These are phyloP conservation scores for Monosporascus sp. DNA, from an alignment of 2,329 filamentous ascomycete species.

Conservation along the genomic window DNA sequence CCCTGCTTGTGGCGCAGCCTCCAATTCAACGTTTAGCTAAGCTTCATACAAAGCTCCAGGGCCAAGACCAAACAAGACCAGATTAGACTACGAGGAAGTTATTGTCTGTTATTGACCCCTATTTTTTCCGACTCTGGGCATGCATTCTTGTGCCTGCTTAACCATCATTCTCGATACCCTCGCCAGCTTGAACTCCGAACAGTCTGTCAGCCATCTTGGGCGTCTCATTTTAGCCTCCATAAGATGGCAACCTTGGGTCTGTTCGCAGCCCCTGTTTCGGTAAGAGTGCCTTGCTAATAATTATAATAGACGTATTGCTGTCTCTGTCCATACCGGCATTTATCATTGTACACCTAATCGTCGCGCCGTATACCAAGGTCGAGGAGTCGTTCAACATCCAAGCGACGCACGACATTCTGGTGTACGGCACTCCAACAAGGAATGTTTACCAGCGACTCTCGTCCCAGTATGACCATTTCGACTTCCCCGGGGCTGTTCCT, in stretches of 20 bases:
- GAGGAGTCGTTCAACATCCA: conserved; percentile 99
- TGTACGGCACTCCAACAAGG: conserved; percentile 66
- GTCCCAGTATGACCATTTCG: conserved; percentile 77
- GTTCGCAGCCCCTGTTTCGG: background rate
- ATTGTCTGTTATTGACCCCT: background rate
- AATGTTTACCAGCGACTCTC: conserved; percentile 50
- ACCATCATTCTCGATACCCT: background rate
- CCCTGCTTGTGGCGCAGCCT: background rate
- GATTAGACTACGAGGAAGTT: background rate
- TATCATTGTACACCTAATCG: conserved; percentile 63
- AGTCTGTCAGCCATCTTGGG: background rate
- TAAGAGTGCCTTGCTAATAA: conserved; percentile 1
- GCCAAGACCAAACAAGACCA: background rate
- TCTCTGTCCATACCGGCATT: conserved; percentile 55
- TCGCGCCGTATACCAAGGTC: conserved; percentile 90
- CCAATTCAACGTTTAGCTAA: background rate
- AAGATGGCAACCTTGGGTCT: conserved; percentile 22
- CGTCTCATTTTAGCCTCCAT: too few relatives aligned
- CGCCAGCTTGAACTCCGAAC: background rate
- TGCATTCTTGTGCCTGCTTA: background rate
- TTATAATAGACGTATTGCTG: conserved; percentile 40
- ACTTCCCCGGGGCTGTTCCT: conserved; percentile 86
- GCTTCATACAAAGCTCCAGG: background rate
- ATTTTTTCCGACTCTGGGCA: too few relatives aligned
- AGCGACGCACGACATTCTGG: conserved; percentile 82